Evolutionary conservation across 306 rosid species (phyloP).

Genomic region (Gastrolobium villosum): DNA sequence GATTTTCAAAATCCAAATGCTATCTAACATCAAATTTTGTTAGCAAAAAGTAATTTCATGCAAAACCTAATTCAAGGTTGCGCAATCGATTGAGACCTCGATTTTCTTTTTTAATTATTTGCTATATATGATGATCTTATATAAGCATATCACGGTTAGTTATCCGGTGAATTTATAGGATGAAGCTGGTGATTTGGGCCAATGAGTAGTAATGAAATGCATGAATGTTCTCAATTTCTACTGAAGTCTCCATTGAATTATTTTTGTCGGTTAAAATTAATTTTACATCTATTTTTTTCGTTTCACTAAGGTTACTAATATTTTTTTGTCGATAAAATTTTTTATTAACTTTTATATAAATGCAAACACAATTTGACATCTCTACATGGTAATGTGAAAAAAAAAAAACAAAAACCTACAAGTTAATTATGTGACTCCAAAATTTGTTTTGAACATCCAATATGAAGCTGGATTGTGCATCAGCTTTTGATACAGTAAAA

Average conservation of each 20-base stretch:
- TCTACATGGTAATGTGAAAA: not conserved
- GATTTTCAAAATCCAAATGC: slow-evolving; percentile 1
- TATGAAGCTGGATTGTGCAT: slow-evolving; percentile 15
- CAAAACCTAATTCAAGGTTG: not conserved
- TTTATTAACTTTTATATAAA: not conserved
- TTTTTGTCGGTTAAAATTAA: not conserved
- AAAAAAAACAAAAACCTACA: not conserved
- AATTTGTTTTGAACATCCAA: not conserved
- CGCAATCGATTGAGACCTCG: not conserved
- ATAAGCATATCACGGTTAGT: not conserved
- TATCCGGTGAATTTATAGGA: too few species aligned
- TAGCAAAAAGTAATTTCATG: not conserved
- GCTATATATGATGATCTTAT: not conserved
- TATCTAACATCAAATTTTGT: not conserved
- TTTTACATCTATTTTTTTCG: not conserved
- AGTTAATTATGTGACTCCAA: not conserved
- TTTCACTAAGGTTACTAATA: not conserved
- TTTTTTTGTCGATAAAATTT: not conserved
- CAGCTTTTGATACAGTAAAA: slow-evolving; percentile 40
- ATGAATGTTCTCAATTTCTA: not conserved
- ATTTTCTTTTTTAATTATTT: not conserved
- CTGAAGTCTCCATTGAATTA: not conserved
- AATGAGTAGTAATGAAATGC: not conserved
- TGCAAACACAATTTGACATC: not conserved
- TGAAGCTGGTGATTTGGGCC: too few species aligned